Percentiles rank a stretch among this genome's conserved stretches.
These are phyloP conservation scores for Leishmania amazonensis DNA, from an alignment of 208 protist species.

Conservation along the genomic window DNA sequence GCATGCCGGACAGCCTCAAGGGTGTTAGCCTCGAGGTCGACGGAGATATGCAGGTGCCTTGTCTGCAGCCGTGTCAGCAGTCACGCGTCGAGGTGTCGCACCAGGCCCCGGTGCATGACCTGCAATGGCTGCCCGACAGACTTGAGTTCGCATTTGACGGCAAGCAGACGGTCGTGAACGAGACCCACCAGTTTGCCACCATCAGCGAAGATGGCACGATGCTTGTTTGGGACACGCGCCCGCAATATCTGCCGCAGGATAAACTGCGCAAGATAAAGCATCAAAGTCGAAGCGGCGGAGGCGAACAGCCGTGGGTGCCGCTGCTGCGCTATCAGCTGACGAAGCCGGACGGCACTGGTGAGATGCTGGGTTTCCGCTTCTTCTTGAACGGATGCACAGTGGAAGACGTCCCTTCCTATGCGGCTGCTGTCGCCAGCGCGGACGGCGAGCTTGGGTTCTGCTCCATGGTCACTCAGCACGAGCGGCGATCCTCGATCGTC, in stretches of 20 bases:
- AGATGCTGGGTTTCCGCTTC: conserved; percentile 84
- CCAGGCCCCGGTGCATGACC: conserved; percentile 81
- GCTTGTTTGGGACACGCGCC: conserved; percentile 89
- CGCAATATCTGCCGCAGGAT: conserved; percentile 82
- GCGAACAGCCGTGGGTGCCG: conserved; percentile 85
- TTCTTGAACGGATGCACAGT: conserved; percentile 69
- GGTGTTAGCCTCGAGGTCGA: conserved; percentile 73
- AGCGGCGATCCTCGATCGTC: conserved; percentile 39
- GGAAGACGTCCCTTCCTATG: conserved; percentile 64
- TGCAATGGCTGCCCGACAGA: conserved; percentile 82
- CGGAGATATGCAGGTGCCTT: conserved; percentile 81
- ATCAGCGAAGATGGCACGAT: conserved; percentile 88
- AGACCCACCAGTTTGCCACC: conserved; percentile 86
- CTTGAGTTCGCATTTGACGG: conserved; percentile 89
- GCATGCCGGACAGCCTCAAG: conserved; percentile 71
- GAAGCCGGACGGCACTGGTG: conserved; percentile 61
- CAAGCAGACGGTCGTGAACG: conserved; percentile 69
- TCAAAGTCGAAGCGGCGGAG: conserved; percentile 55
- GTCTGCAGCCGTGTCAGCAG: conserved; percentile 74
- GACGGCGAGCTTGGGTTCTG: conserved; percentile 80
- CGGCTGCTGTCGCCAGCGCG: conserved; percentile 55
- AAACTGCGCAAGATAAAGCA: conserved; percentile 92
- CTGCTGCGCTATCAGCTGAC: conserved; percentile 75
- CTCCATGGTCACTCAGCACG: conserved; percentile 63
- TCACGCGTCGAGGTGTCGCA: conserved; percentile 90